A percentile compares a stretch with the other conserved stretches of the same genome.
Evolutionary conservation across 305 asterid species (phyloP).

Genomic region (Solanum aculeatissimum): DNA sequence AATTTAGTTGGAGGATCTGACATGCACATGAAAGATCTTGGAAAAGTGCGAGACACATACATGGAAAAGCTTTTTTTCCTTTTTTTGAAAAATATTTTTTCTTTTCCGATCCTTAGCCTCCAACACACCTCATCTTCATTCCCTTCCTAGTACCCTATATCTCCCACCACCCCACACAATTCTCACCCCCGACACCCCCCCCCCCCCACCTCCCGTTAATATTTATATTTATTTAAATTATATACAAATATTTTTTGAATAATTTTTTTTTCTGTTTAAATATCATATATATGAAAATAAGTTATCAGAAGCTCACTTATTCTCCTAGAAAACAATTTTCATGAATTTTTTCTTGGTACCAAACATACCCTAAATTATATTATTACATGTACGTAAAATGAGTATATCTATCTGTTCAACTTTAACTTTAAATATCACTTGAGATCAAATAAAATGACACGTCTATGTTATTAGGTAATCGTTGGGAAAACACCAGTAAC

Average conservation of each 20-base stretch:
- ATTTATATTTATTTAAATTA: not conserved
- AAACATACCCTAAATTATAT: not conserved
- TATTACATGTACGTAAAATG: not conserved
- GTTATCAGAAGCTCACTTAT: not conserved
- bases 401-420: not conserved
- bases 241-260: not conserved
- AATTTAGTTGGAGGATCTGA: not conserved
- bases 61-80: not conserved
- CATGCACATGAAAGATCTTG: not conserved
- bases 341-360: not conserved
- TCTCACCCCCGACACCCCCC: not conserved
- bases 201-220: not conserved
- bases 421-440: not conserved
- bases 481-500: conserved; percentile 56
- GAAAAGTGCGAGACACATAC: not conserved
- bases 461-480: conserved; percentile 27
- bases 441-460: not conserved
- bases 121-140: not conserved
- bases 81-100: not conserved
- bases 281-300: not conserved
- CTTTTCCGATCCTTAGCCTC: not conserved
- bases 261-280: too few relatives aligned
- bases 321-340: not conserved
- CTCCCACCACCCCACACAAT: too few relatives aligned
- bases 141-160: too few relatives aligned